These are phyloP conservation scores for Ramaria rubella DNA, from an alignment of 768 basidiomycete genomes.

Conservation along the genomic window DNA sequence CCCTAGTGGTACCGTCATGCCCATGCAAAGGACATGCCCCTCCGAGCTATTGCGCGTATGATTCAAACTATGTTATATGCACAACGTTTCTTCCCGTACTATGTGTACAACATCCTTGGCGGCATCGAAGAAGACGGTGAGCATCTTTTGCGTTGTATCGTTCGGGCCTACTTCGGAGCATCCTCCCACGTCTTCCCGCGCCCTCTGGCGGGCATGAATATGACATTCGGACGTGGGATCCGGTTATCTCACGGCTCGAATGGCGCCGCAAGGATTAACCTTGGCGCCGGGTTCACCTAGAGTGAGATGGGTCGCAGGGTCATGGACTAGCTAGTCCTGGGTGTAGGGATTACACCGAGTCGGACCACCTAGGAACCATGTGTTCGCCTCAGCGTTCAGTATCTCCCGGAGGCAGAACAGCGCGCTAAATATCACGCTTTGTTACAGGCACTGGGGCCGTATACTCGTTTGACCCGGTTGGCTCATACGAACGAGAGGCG, in stretches of 20 bases:
- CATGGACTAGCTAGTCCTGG: too few relatives aligned
- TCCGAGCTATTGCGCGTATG: conserved; percentile 92
- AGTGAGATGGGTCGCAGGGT: too few relatives aligned
- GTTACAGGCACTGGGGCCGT: conserved; percentile 86
- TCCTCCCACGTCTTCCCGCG: conserved; percentile 7
- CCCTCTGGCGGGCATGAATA: too few relatives aligned
- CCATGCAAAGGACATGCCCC: conserved; percentile 95
- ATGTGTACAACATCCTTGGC: conserved; percentile 93
- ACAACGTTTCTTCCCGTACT: conserved; percentile 97
- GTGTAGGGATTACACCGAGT: not conserved
- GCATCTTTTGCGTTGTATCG: conserved; percentile 24
- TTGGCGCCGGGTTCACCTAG: not conserved
- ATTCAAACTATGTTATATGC: conserved; percentile 98
- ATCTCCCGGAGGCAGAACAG: not conserved
- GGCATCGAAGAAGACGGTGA: conserved; percentile 94
- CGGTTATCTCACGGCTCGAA: too few relatives aligned
- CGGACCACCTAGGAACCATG: not conserved
- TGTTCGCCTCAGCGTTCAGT: not conserved
- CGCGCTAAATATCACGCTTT: not conserved
- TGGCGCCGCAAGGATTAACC: not conserved
- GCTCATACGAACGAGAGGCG: conserved; percentile 94
- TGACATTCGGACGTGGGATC: too few relatives aligned
- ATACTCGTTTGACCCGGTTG: conserved; percentile 99
- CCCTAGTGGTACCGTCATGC: conserved; percentile 94
- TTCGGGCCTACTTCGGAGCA: conserved; percentile 8